A percentile compares a stretch with the other conserved stretches of the same genome.
phyloP scores from a whole-genome alignment of 176 grass and related monocot genomes.

The Aegilops sharonensis region DNA sequence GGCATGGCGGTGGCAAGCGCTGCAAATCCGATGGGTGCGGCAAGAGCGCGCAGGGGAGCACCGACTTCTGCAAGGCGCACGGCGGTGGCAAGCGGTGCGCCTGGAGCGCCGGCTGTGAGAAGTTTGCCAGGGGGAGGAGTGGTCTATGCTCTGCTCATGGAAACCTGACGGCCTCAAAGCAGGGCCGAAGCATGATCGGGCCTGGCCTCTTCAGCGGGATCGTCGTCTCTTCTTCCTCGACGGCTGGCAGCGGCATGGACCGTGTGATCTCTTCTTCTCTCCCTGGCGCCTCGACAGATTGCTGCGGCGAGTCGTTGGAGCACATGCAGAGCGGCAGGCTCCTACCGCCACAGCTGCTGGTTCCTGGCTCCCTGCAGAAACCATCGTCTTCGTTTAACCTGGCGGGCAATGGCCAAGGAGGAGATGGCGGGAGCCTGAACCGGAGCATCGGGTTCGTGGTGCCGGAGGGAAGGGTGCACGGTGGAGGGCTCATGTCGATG shows the following conservation, averaged over 20 bases:
- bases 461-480: conserved; percentile 90
- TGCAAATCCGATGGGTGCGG: conserved; percentile 61
- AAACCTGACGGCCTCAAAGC: conserved; percentile 44
- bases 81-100: conserved; percentile 42
- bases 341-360: conserved; percentile 66
- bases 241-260: conserved; percentile 42
- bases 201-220: conserved; percentile 46
- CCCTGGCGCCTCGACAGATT: conserved; percentile 32
- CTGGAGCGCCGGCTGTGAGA: conserved; percentile 71
- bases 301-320: conserved; percentile 42
- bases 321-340: conserved; percentile 42
- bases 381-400: conserved; percentile 41
- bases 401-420: conserved; percentile 14
- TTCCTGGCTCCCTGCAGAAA: conserved; percentile 68
- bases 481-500: conserved; percentile 88
- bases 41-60: conserved; percentile 93
- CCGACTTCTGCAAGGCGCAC: conserved; percentile 76
- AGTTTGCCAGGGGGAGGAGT: conserved; percentile 57
- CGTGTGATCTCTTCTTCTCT: conserved; percentile 55
- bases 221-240: conserved; percentile 48
- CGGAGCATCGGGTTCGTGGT: conserved; percentile 28
- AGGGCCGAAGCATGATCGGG: conserved; percentile 28
- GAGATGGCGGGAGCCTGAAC: not conserved
- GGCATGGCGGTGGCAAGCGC: conserved; percentile 79
- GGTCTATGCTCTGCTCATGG: conserved; percentile 30